These are phyloP conservation scores for Didymosphaeria variabile DNA, from an alignment of 2,329 filamentous ascomycete species.

Conservation along the genomic window DNA sequence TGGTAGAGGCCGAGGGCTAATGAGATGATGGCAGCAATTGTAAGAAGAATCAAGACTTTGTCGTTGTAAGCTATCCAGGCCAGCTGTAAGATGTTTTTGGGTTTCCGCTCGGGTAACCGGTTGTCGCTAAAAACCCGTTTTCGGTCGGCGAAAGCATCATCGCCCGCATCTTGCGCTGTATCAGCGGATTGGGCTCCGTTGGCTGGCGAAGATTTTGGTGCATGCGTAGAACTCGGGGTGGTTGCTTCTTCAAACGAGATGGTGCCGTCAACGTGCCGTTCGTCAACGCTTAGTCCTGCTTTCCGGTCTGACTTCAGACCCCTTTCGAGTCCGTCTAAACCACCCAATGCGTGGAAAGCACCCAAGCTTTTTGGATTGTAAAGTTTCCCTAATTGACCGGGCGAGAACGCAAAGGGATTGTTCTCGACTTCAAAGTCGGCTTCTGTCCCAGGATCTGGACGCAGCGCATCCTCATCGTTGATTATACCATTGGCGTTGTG, in stretches of 20 bases:
- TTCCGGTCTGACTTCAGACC: slow-evolving; percentile 73
- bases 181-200: slow-evolving; percentile 24
- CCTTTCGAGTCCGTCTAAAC: slow-evolving; percentile 75
- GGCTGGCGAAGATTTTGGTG: slow-evolving; percentile 28
- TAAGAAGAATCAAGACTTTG: slow-evolving; percentile 78
- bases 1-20: slow-evolving; percentile 79
- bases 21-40: slow-evolving; percentile 76
- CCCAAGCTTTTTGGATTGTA: slow-evolving; percentile 80
- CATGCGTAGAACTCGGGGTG: slow-evolving; percentile 32
- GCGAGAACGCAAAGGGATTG: slow-evolving; percentile 85
- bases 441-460: slow-evolving; percentile 79
- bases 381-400: slow-evolving; percentile 82
- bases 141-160: slow-evolving; percentile 65
- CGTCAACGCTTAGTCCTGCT: slow-evolving; percentile 75
- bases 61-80: slow-evolving; percentile 87
- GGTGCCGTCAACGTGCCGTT: slow-evolving; percentile 68
- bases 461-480: slow-evolving; percentile 73
- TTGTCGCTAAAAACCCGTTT: slow-evolving; percentile 76
- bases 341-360: slow-evolving; percentile 79
- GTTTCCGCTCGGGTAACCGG: slow-evolving; percentile 72
- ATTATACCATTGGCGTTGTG: slow-evolving; percentile 63
- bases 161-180: slow-evolving; percentile 35
- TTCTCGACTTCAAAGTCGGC: slow-evolving; percentile 74
- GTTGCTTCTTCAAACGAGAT: slow-evolving; percentile 74
- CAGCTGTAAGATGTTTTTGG: slow-evolving; percentile 73